phyloP scores from a whole-genome alignment of 768 basidiomycete genomes.

The Kwoniella heveanensis region DNA sequence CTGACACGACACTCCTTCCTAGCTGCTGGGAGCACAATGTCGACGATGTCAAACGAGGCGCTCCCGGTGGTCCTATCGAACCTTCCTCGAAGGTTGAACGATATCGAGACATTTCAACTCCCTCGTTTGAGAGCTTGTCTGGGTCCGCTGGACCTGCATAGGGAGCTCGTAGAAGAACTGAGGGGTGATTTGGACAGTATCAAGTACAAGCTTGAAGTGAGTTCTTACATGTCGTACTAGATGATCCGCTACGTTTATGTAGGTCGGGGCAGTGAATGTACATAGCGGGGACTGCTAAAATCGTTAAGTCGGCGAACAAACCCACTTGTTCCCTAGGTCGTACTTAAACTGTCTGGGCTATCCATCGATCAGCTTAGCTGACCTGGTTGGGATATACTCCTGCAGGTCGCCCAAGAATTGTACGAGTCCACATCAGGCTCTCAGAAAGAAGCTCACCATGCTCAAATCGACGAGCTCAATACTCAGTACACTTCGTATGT shows the following conservation, averaged over 20 bases:
- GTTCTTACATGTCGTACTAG: constrained; percentile 2
- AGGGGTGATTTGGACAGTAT: constrained; percentile 72
- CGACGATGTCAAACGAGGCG: too few species aligned
- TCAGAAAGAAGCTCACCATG: constrained; percentile 1
- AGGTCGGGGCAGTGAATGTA: too few species aligned
- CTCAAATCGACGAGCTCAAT: constrained; percentile 13
- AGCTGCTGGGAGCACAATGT: neutral
- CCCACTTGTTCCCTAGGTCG: too few species aligned
- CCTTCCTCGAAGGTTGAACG: constrained; percentile 64
- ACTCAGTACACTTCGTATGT: constrained; percentile 24
- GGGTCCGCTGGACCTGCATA: constrained; percentile 71
- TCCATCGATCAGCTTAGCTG: neutral
- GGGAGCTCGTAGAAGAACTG: constrained; percentile 72
- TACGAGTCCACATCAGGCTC: constrained; percentile 1
- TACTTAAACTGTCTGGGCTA: neutral
- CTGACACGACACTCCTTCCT: too few species aligned
- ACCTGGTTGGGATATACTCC: neutral
- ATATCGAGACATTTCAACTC: constrained; percentile 71
- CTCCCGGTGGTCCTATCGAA: constrained; percentile 61
- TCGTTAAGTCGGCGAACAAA: too few species aligned
- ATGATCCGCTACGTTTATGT: too few species aligned
- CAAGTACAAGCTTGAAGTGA: constrained; percentile 69
- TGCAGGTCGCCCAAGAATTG: constrained; percentile 11
- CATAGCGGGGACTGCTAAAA: too few species aligned
- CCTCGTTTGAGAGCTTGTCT: constrained; percentile 70